Evolutionary conservation across 257 asterid species (phyloP).

Genomic region (Solanum clarkiae): DNA sequence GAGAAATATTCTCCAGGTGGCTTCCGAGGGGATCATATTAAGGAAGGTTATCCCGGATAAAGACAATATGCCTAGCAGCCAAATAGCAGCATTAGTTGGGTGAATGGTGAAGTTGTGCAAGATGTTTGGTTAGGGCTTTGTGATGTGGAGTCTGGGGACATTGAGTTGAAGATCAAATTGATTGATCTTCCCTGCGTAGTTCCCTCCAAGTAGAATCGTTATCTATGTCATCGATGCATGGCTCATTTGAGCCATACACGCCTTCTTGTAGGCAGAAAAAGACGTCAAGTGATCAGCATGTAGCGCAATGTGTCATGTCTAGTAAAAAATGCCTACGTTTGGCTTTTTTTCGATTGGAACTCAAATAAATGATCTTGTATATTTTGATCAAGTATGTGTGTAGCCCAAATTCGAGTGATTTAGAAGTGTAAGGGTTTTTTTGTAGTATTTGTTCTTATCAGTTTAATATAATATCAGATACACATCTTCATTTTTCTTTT

Average conservation of each 20-base stretch:
- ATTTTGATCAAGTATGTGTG: neutral
- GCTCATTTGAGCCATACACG: neutral
- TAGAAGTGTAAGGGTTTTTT: neutral
- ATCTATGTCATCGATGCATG: neutral
- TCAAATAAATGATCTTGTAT: no score
- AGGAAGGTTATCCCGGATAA: conserved; percentile 34
- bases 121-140: no score
- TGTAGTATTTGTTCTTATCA: no score
- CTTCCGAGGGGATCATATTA: conserved; percentile 22
- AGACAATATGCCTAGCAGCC: conserved; percentile 32
- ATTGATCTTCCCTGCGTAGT: conserved; percentile 7
- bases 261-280: neutral
- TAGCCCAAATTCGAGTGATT: neutral
- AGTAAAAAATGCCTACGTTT: no score
- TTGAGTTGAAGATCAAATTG: conserved; percentile 21
- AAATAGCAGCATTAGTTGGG: conserved; percentile 27
- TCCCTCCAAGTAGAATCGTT: conserved; percentile 2
- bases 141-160: no score
- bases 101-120: conserved; percentile 18
- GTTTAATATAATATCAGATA: no score
- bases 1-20: conserved; percentile 22
- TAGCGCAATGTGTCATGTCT: neutral
- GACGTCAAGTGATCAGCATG: neutral
- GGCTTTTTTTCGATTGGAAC: no score
- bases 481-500: no score